A percentile compares a stretch with the other conserved stretches of the same genome.
Evolutionary conservation across 2,329 filamentous ascomycete genomes (phyloP).

Genomic region (Alternaria tenuissima): DNA sequence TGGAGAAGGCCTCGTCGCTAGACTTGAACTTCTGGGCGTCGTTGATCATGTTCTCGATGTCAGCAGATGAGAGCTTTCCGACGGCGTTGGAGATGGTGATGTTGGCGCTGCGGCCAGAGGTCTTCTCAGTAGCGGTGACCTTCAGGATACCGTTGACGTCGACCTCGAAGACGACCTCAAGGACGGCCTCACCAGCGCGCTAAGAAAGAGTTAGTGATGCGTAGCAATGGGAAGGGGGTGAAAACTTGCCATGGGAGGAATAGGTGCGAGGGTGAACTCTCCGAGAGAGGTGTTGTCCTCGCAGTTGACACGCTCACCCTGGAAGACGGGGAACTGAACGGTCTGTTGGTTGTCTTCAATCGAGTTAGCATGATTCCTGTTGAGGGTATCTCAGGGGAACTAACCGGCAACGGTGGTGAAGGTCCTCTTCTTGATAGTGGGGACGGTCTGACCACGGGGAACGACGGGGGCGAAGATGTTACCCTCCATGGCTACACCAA

Average conservation of each 20-base stretch:
- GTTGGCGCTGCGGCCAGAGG: slow-evolving; percentile 96
- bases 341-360: no score
- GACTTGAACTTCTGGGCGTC: slow-evolving; percentile 99
- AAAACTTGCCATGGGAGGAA: slow-evolving; percentile 69
- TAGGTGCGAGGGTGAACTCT: slow-evolving; percentile 95
- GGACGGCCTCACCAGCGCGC: slow-evolving; percentile 86
- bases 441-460: slow-evolving; percentile 64
- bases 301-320: slow-evolving; percentile 98
- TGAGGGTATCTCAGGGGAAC: no score
- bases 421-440: no score
- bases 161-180: slow-evolving; percentile 98
- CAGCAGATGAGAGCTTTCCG: slow-evolving; percentile 90
- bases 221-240: no score
- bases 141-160: slow-evolving; percentile 99
- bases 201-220: no score
- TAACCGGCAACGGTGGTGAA: no score
- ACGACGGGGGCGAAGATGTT: slow-evolving; percentile 98
- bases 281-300: slow-evolving; percentile 98
- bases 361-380: no score
- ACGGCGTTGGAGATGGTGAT: slow-evolving; percentile 99
- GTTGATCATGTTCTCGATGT: slow-evolving; percentile 98
- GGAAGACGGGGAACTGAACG: slow-evolving; percentile 90
- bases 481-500: slow-evolving; percentile 99
- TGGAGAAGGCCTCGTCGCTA: slow-evolving; percentile 98
- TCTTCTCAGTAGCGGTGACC: slow-evolving; percentile 99